These are phyloP conservation scores for Aspergillus oerlinghausenensis DNA, from an alignment of 2,329 filamentous ascomycete genomes.

Conservation along the genomic window DNA sequence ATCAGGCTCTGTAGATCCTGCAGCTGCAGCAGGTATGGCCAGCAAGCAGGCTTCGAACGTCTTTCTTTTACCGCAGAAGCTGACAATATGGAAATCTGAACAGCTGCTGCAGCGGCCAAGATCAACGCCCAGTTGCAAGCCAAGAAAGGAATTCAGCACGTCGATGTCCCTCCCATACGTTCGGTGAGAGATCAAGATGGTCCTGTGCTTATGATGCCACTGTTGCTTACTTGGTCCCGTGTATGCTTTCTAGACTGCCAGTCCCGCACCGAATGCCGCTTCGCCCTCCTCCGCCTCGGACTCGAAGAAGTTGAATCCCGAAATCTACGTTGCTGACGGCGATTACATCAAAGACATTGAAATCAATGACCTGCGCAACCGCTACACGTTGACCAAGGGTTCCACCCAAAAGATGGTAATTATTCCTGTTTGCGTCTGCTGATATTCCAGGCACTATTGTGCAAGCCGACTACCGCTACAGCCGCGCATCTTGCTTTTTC, in stretches of 20 bases:
- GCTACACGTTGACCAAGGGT: constrained; percentile 94
- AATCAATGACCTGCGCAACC: constrained; percentile 95
- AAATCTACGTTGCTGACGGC: constrained; percentile 91
- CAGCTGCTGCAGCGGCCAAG: constrained; percentile 81
- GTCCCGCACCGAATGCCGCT: constrained; percentile 52
- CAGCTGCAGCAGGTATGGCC: constrained; percentile 67
- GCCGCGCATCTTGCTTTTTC: constrained; percentile 32
- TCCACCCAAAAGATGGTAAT: constrained; percentile 99
- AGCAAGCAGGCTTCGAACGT: neutral
- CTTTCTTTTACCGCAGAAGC: constrained; percentile 1
- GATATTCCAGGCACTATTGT: constrained; percentile 52
- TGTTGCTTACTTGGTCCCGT: neutral
- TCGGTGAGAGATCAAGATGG: constrained; percentile 42
- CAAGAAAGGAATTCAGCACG: constrained; percentile 84
- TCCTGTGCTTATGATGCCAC: constrained; percentile 11
- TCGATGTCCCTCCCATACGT: constrained; percentile 78
- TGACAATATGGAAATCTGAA: constrained; percentile 15
- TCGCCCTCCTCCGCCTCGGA: constrained; percentile 47
- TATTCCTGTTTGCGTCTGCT: constrained; percentile 66
- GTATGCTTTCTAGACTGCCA: constrained; percentile 37
- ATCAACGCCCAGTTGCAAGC: constrained; percentile 81
- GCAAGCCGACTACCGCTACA: constrained; percentile 35
- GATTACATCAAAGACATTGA: constrained; percentile 99
- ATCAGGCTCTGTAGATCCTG: constrained; percentile 60
- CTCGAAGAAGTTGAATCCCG: constrained; percentile 65